Evolutionary conservation across 2,329 filamentous ascomycete species (phyloP).

Genomic region (Trichoderma koningii): DNA sequence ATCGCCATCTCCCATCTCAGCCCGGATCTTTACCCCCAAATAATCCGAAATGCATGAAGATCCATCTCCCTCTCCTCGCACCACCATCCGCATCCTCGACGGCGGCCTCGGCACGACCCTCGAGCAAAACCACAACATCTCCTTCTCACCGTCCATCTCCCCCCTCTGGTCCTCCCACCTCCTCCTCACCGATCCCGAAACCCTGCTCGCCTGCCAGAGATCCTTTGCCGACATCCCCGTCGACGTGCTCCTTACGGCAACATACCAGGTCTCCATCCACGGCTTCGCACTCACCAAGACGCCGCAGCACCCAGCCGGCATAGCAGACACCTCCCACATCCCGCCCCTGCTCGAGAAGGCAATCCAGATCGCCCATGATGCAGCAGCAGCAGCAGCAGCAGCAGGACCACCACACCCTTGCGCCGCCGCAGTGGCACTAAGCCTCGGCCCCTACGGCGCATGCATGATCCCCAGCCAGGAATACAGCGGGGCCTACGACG

Average conservation of each 20-base stretch:
- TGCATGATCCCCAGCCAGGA: constrained; percentile 67
- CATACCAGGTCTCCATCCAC: constrained; percentile 63
- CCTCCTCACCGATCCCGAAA: constrained; percentile 55
- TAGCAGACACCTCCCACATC: constrained; percentile 42
- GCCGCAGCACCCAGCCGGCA: constrained; percentile 46
- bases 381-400: constrained; percentile 41
- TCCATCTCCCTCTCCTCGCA: not conserved
- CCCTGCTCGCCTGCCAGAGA: constrained; percentile 56
- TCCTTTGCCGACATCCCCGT: constrained; percentile 59
- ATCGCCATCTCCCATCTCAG: too few species aligned
- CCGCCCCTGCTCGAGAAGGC: constrained; percentile 48
- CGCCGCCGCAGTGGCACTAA: constrained; percentile 53
- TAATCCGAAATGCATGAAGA: not conserved
- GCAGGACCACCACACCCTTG: constrained; percentile 19
- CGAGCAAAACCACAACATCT: constrained; percentile 56
- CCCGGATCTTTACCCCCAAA: too few species aligned
- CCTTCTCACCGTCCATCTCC: constrained; percentile 51
- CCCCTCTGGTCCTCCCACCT: constrained; percentile 71
- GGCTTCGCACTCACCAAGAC: constrained; percentile 57
- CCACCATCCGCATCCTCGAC: constrained; percentile 56
- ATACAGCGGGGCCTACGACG: constrained; percentile 64
- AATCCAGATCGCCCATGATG: constrained; percentile 44
- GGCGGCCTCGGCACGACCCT: constrained; percentile 69
- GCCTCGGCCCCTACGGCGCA: constrained; percentile 67
- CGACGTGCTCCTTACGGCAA: constrained; percentile 67